A percentile compares a stretch with the other conserved stretches of the same genome.
These are phyloP conservation scores for Umbelopsis sp. DNA, from an alignment of 371 early-diverging fungal species.

Conservation along the genomic window DNA sequence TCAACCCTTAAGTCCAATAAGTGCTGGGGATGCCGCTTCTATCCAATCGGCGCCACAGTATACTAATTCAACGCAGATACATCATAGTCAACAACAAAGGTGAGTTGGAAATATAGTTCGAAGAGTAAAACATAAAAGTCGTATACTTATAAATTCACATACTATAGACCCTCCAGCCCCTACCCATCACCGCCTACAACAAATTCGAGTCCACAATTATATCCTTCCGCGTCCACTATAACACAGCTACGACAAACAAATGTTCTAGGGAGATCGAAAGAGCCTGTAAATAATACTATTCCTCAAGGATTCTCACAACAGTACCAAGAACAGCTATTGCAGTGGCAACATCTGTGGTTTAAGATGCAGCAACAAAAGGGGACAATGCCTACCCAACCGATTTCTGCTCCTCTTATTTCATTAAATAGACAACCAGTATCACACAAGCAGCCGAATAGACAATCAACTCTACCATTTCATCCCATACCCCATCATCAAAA, in stretches of 20 bases:
- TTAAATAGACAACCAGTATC: no score
- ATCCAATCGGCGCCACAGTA: neutral
- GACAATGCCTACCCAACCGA: no score
- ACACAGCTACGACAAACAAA: neutral
- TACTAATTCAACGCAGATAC: neutral
- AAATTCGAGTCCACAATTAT: neutral
- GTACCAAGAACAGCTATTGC: neutral
- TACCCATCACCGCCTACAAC: neutral
- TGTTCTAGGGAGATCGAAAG: neutral
- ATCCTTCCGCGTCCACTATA: neutral
- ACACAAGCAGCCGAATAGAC: no score
- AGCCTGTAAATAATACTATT: neutral
- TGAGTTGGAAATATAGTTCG: no score
- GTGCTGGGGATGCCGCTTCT: no score
- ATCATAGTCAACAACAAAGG: no score
- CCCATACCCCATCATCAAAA: no score
- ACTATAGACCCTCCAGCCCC: neutral
- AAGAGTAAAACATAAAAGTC: no score
- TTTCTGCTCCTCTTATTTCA: no score
- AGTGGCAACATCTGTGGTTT: constrained; percentile 9
- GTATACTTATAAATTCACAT: neutral
- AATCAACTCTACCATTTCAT: no score
- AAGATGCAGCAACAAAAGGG: constrained; percentile 13
- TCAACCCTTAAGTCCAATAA: no score
- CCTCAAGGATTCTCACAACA: neutral